Evolutionary conservation across 768 basidiomycete species (phyloP).

Genomic region (Tephrocybe rancida): DNA sequence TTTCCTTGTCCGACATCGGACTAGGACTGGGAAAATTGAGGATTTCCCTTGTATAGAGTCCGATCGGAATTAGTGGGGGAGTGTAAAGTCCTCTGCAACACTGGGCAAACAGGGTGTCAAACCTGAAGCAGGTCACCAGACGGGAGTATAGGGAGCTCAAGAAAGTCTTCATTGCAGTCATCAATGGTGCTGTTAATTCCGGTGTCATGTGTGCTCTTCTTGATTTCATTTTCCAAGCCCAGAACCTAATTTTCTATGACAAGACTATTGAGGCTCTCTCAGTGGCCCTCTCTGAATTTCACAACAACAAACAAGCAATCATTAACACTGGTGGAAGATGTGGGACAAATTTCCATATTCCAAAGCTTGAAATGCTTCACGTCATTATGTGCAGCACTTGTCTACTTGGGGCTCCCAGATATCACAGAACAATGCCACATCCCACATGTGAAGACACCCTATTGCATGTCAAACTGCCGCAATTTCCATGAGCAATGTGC

Average conservation of each 20-base stretch:
- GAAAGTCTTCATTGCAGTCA: conserved; percentile 32
- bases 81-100: no score
- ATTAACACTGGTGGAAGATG: conserved; percentile 26
- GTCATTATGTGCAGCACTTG: conserved; percentile 30
- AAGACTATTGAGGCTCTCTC: conserved; percentile 16
- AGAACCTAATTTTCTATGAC: conserved; percentile 29
- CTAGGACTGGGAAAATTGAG: no score
- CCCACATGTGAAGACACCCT: conserved; percentile 31
- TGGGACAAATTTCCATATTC: conserved; percentile 38
- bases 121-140: conserved; percentile 44
- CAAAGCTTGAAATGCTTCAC: conserved; percentile 42
- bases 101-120: conserved; percentile 38
- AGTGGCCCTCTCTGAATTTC: conserved; percentile 29
- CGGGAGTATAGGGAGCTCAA: conserved; percentile 39
- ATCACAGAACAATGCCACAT: conserved; percentile 34
- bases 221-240: conserved; percentile 32
- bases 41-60: no score
- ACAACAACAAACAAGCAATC: conserved; percentile 35
- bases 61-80: no score
- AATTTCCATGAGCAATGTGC: conserved; percentile 15
- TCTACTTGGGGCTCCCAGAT: conserved; percentile 31
- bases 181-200: conserved; percentile 31
- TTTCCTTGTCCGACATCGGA: no score
- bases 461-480: conserved; percentile 30
- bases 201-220: conserved; percentile 33